Base-by-base conservation (phyloP, 1,284 basidiomycete species). In the Leccinum fuscescens region DNA sequence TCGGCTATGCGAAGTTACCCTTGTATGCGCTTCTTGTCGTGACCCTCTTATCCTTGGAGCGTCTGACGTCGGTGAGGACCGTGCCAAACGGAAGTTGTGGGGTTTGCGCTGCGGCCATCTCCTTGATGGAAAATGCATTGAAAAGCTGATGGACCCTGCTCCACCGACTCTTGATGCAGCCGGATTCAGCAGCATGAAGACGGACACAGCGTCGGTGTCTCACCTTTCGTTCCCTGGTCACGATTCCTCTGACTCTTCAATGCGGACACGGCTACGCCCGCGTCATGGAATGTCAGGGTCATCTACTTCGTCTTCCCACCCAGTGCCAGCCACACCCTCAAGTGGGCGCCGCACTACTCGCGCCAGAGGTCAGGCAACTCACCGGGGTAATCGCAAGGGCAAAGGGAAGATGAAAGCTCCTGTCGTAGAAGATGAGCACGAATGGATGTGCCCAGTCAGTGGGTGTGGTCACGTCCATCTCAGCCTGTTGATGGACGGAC, bases 61-160 rank as follows among this genome's bases (percentile, higher is more conserved):
- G 11, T 72, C 71, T 2, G 75, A 75, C 9, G 62, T 67, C n/a
- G 73, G 72, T 22, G 74, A 76, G 31, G 77, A 73, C 48, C 71
- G 68, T 22, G 75, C 75, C 50, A 72, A 71, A 39, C 75, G 78
- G 57, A 78, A 80, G 50, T 73, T 91, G 3, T 91, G 88, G 88
- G 84, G 81, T 2, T 72, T 92, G 58, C 78, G 87, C 42, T 92
- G 89, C 60, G 89, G 89, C 0, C 89, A 92, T 67, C 74, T 92
- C 66, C 78, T 92, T 2, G 90, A 92, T 65, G 90, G 88, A 50
- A 88, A 86, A 69, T 92, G 89, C 65, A 72, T 88, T 4, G 79
- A 80, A 59, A 76, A 79, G 63, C 62, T 90, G 50, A 84, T 83
- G 67, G 73, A 76, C 24, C 87, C 88, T 1, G 51, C 59, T 3